Conservation (phyloP, 1,284 basidiomycete species). For the Fistulinella cinereoalba region DNA sequence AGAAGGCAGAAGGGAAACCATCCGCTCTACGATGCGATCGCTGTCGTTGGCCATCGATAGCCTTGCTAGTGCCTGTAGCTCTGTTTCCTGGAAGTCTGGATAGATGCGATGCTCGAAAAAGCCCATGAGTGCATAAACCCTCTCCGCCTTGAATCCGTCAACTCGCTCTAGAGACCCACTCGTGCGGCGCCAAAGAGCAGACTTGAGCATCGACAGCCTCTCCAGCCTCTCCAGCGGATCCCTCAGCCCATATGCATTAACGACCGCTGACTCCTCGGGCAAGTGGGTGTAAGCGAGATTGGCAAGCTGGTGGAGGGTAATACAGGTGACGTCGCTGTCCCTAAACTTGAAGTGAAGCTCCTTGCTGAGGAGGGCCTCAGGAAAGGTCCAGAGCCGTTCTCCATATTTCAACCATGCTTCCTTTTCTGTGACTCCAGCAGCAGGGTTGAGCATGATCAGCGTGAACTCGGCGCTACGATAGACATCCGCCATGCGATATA, state of each 20-base stretch:
- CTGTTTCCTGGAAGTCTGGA: constrained; percentile 17
- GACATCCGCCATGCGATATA: constrained; percentile 32
- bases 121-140: too few relatives aligned
- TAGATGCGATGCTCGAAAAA: too few relatives aligned
- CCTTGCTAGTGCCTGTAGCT: constrained; percentile 24
- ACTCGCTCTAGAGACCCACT: not conserved
- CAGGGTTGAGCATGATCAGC: constrained; percentile 21
- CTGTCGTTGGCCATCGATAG: constrained; percentile 30
- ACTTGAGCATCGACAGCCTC: constrained; percentile 22
- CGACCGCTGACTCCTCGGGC: constrained; percentile 21
- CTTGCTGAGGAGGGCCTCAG: constrained; percentile 7
- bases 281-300: constrained; percentile 20
- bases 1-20: constrained; percentile 21
- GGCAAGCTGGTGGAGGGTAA: constrained; percentile 27
- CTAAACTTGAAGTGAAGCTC: constrained; percentile 11
- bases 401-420: constrained; percentile 20
- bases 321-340: constrained; percentile 8
- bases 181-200: constrained; percentile 24
- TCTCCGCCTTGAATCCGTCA: not conserved
- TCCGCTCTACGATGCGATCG: constrained; percentile 26
- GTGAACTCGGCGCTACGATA: constrained; percentile 28
- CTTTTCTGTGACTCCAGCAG: not conserved
- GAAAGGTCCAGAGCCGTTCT: constrained; percentile 30
- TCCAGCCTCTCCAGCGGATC: constrained; percentile 30
- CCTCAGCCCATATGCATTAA: constrained; percentile 22